Evolutionary conservation across 2,329 filamentous ascomycete genomes (phyloP).

Genomic region (Colletotrichum sp.): DNA sequence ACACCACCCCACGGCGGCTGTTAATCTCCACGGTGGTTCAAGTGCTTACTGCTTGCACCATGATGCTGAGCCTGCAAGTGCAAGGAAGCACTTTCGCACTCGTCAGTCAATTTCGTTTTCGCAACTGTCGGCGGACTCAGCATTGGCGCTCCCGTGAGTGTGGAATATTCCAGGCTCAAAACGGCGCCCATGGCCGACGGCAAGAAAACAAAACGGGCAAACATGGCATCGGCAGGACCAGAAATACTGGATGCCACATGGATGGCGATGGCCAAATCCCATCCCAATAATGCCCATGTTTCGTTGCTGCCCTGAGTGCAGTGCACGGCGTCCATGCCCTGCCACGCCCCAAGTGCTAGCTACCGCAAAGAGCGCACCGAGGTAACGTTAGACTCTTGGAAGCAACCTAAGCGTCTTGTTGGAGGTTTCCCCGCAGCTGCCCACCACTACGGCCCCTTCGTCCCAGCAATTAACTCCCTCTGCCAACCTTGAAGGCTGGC

Average conservation of each 20-base stretch:
- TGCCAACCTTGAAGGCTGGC: not conserved
- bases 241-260: not conserved
- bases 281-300: conserved; percentile 5
- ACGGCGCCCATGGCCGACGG: not conserved
- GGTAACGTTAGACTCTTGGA: not conserved
- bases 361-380: not conserved
- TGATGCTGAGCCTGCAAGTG: not conserved
- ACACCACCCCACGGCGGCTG: not conserved
- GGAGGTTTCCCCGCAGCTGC: conserved; percentile 5
- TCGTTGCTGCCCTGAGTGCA: not conserved
- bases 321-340: not conserved
- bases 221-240: not conserved
- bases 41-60: conserved; percentile 1
- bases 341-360: not conserved
- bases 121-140: not conserved
- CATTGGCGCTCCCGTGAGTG: not conserved
- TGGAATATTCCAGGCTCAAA: not conserved
- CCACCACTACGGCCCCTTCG: not conserved
- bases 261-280: not conserved
- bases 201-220: not conserved
- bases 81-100: not conserved
- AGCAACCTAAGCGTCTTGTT: not conserved
- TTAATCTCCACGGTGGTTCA: not conserved
- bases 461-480: conserved; percentile 2
- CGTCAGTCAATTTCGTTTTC: not conserved